Evolutionary conservation across 148 eudicot species (phyloP), one percentile per base, ranked within the genome.

Genomic region (Chenopodium suecicum): DNA sequence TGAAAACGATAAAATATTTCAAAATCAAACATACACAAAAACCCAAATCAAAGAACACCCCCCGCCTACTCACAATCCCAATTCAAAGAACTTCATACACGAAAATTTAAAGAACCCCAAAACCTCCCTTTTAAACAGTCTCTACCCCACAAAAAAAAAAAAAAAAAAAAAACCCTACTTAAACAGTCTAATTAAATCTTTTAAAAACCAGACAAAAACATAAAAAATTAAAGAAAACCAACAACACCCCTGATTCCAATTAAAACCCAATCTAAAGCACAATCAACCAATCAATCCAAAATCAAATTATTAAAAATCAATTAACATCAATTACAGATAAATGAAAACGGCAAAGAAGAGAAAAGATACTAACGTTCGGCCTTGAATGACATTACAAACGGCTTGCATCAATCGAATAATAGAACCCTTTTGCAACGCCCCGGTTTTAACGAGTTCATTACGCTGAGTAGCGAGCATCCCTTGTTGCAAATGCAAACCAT

Each of bases 391-490:
- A 66, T 89, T 88, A 73, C 92, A 88, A 29, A 87, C 86, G 67
- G 81, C 88, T 84, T 89, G 84, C 47, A 70, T 74, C 75, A 94
- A 73, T 80, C 74, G 87, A 46, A 94, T 58, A 68, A 94, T 74
- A 0, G 97, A 91, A 12, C 98, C 93, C 67, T 89, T 94, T 85
- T 86, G 90, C 78, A 94, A 70, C 23, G 17, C 41, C 4, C 88
- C 81, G 3, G 88, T 50, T 8, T 65, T 82, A 2, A 94, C 89
- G 46, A 92, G 79, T 1, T 85, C 89, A 81, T 94, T 92, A 3
- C 58, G 83, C 87, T 94, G 98, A 4, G 95, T 91, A 2, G 91
- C 95, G 25, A 94, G 90, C 95, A 94, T 94, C 0, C 94, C 97
- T 54, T 94, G 98, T 74, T 88, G 94, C 22, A 78, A 19, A 66